A percentile compares a stretch with the other conserved stretches of the same genome.
Evolutionary conservation across 2,329 filamentous ascomycete genomes (phyloP).

Genomic region (Sclerotinia trifoliorum): DNA sequence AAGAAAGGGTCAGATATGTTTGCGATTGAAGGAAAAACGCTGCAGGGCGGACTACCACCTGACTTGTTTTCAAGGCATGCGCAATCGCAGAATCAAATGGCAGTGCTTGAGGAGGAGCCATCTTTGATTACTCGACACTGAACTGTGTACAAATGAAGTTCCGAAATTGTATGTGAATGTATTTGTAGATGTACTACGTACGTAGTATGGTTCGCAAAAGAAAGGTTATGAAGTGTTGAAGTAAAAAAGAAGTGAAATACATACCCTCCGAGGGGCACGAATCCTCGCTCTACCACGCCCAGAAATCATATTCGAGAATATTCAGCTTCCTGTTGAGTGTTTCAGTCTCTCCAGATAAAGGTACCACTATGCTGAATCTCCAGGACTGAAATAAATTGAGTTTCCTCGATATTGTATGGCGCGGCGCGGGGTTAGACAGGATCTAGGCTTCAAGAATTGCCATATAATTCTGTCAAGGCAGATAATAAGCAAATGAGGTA

Average conservation of each 20-base stretch:
- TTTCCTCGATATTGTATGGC: neutral
- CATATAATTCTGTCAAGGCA: neutral
- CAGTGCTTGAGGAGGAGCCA: neutral
- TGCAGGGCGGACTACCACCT: constrained; percentile 8
- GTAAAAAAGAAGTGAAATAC: constrained; percentile 38
- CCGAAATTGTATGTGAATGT: neutral
- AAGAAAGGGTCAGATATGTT: neutral
- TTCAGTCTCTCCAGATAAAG: neutral
- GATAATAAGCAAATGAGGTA: neutral
- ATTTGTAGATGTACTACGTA: neutral
- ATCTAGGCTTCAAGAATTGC: constrained; percentile 15
- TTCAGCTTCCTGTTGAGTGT: neutral
- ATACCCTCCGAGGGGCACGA: constrained; percentile 64
- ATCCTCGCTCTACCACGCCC: constrained; percentile 59
- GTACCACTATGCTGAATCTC: neutral
- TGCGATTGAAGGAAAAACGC: neutral
- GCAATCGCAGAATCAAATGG: constrained; percentile 5
- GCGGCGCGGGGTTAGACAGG: constrained; percentile 17
- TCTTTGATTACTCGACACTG: neutral
- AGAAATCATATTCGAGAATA: constrained; percentile 46
- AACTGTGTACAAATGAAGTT: neutral
- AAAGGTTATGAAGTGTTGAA: constrained; percentile 1
- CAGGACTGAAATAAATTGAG: neutral
- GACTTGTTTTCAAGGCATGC: constrained; percentile 5
- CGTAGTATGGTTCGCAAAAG: neutral